Base-by-base conservation (phyloP, 164 flowering plant genomes). In the Echeveria elegans region DNA sequence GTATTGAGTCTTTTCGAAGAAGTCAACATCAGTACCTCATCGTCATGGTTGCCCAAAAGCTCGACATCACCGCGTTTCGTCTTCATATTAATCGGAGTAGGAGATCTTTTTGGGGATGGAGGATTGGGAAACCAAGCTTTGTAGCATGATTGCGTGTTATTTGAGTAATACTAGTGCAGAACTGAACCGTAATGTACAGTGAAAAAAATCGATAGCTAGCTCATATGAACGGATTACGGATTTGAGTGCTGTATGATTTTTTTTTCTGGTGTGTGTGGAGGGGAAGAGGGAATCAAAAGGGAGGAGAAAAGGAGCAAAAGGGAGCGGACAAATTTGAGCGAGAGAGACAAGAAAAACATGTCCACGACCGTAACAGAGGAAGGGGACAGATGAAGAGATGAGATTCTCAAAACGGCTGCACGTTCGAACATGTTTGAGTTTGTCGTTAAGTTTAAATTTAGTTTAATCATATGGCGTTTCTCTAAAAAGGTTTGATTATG, bases 41-140 rank as follows among this genome's bases (percentile, higher is more conserved):
- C 64, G 24, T 62, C 66, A 4, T 19, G 29, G 14, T 37, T 4
- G 23, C 10, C 4, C 30, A 53, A 24, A 1, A 48, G 53, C 53
- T 21, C 58, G 80, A 73, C 23, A 82, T 63, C 45, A 26, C 29
- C 26, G 0, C 66, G 66, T 47, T 63, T 63, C 28, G 66, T 63
- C 45, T 63, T n/a, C n/a, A n/a, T n/a, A n/a, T n/a, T 63, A 19
- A 37, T 63, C 3, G 29, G 6, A 28, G 14, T 24, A n/a, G 26
- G 16, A n/a, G 56, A n/a, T 72, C 8, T 21, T 50, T 0, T 2
- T 50, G 23, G 61, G 41, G 66, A 37, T 36, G 65, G 43, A 63
- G 65, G 65, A 63, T 16, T 34, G 67, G 45, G 66, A 63, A 26
- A 24, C 66, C 45, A 63, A 36, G 47, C 41, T 63, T 18, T 63